Evolutionary conservation across 179 eudicot species (phyloP).

Genomic region (Actinidia chinensis): DNA sequence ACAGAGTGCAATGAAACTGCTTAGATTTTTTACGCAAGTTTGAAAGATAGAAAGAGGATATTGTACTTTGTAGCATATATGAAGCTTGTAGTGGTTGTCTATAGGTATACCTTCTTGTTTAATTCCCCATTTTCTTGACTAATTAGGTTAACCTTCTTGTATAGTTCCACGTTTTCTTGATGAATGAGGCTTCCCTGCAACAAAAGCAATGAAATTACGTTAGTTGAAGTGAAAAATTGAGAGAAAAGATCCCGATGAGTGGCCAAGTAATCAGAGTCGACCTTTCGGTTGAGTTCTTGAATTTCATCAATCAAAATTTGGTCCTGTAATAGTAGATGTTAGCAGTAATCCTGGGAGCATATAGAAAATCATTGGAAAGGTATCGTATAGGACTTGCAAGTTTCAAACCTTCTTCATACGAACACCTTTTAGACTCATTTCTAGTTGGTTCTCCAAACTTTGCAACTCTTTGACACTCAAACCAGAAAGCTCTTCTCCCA

Average conservation of each 20-base stretch:
- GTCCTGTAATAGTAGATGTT: slow-evolving; percentile 49
- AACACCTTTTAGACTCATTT: slow-evolving; percentile 42
- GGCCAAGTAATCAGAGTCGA: slow-evolving; percentile 18
- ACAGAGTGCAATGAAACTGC: slow-evolving; percentile 1
- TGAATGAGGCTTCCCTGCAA: slow-evolving; percentile 66
- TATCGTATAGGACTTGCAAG: neutral
- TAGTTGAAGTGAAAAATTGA: slow-evolving; percentile 3
- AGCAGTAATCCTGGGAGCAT: neutral
- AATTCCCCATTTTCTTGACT: slow-evolving; percentile 61
- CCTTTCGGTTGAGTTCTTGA: slow-evolving; percentile 72
- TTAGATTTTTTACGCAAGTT: slow-evolving; percentile 12
- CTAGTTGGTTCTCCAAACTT: slow-evolving; percentile 47
- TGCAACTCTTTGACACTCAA: slow-evolving; percentile 37
- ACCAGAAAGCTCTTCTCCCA: slow-evolving; percentile 40
- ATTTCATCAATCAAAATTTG: slow-evolving; percentile 61
- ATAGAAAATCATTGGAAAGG: neutral
- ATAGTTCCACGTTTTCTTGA: slow-evolving; percentile 68
- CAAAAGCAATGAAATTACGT: slow-evolving; percentile 14
- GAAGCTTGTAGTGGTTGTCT: neutral
- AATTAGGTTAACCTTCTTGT: slow-evolving; percentile 60
- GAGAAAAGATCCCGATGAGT: neutral
- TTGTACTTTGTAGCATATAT: neutral
- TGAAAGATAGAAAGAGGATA: neutral
- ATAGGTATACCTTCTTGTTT: slow-evolving; percentile 48
- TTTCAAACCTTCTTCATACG: slow-evolving; percentile 47